phyloP scores from a whole-genome alignment of 129 eudicot species.

The sunflower (Helianthus annuus) region HanXRQr2.0-SUNRISE NC_035442.2:169542933-169543432 shows the following conservation, averaged over 20 bases:
- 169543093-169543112: conserved; percentile 93
- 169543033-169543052: neutral
- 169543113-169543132: conserved; percentile 97
- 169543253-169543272: neutral
- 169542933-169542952: conserved; percentile 94
- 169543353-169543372: conserved; percentile 52
- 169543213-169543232: conserved; percentile 36
- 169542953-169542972: conserved; percentile 89
- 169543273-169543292: neutral
- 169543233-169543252: neutral
- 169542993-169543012: neutral
- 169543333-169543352: conserved; percentile 77
- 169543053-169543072: neutral
- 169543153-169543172: conserved; percentile 94
- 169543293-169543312: neutral
- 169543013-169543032: neutral
- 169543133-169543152: conserved; percentile 92
- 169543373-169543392: conserved; percentile 89
- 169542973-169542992: conserved; percentile 61
- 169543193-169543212: conserved; percentile 90
- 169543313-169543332: conserved; percentile 78
- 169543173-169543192: conserved; percentile 81
- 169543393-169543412: conserved; percentile 49
- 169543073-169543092: conserved; percentile 70
- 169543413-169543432: neutral